phyloP scores from a whole-genome alignment of 371 early-diverging fungal genomes.

The Mortierella sp. region DNA sequence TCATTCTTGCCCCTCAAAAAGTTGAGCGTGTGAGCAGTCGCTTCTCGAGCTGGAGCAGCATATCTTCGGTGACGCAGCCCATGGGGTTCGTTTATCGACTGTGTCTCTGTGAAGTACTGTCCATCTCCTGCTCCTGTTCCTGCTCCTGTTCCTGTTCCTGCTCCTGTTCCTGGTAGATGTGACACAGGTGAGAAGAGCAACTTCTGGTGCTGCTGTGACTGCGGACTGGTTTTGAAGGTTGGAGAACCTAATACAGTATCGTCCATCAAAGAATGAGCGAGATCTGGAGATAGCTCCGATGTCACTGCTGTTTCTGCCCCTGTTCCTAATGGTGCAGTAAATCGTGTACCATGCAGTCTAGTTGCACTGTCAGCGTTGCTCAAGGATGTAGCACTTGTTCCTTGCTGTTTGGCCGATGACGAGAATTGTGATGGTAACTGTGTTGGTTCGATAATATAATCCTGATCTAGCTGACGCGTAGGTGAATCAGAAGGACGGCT shows the following conservation, averaged over 20 bases:
- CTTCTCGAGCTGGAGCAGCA: neutral
- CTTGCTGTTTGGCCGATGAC: neutral
- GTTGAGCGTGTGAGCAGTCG: neutral
- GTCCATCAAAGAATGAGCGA: too few species aligned
- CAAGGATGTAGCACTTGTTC: neutral
- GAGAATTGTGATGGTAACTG: neutral
- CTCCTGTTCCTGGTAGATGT: too few species aligned
- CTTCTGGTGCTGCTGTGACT: too few species aligned
- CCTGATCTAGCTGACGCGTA: neutral
- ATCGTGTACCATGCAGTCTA: too few species aligned
- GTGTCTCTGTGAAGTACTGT: neutral
- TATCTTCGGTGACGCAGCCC: neutral
- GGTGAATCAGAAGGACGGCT: neutral
- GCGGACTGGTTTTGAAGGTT: too few species aligned
- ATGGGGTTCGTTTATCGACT: too few species aligned
- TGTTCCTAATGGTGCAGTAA: neutral
- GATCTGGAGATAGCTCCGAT: too few species aligned
- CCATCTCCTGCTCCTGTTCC: neutral
- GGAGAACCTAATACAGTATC: too few species aligned
- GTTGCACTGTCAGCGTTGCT: neutral
- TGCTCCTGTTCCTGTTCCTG: too few species aligned
- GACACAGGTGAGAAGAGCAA: too few species aligned
- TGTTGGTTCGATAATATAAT: neutral
- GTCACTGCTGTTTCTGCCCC: neutral
- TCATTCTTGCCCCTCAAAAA: constrained; percentile 6